These are phyloP conservation scores for Calonectria multiphialidica DNA, from an alignment of 2,329 filamentous ascomycete genomes.

Conservation along the genomic window DNA sequence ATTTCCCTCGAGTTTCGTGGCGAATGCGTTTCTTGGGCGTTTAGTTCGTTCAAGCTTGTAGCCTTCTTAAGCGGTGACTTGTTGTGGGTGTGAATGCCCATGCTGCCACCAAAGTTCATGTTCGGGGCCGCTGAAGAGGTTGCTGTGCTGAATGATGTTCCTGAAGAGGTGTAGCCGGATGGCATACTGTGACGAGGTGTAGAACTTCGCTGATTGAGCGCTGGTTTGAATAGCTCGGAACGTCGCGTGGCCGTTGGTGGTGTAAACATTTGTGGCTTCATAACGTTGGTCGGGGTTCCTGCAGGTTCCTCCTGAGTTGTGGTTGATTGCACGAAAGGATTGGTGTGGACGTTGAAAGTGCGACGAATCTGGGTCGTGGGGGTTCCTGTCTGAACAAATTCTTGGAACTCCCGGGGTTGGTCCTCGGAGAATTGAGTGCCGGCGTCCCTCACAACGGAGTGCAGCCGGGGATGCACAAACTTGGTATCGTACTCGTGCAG, in stretches of 20 bases:
- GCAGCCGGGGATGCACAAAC: conserved; percentile 91
- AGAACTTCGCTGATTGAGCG: conserved; percentile 44
- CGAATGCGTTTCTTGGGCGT: conserved; percentile 54
- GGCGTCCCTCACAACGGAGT: conserved; percentile 81
- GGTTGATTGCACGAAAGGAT: conserved; percentile 75
- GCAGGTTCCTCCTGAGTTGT: conserved; percentile 61
- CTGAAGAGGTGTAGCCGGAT: conserved; percentile 44
- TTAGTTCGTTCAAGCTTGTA: conserved; percentile 70
- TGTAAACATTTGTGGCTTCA: conserved; percentile 58
- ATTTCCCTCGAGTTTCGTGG: conserved; percentile 73
- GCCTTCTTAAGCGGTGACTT: conserved; percentile 88
- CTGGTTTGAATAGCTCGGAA: conserved; percentile 51
- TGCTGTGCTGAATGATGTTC: conserved; percentile 34
- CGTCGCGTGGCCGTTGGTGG: conserved; percentile 50
- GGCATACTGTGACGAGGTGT: conserved; percentile 51
- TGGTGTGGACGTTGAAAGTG: conserved; percentile 84
- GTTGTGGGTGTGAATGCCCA: conserved; percentile 84
- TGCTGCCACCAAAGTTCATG: conserved; percentile 72
- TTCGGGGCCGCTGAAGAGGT: conserved; percentile 41
- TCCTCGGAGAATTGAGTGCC: conserved; percentile 79
- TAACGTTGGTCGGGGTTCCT: conserved; percentile 50
- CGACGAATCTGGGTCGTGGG: conserved; percentile 76
- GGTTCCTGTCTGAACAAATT: conserved; percentile 62
- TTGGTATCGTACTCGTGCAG: conserved; percentile 97
- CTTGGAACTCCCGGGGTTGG: conserved; percentile 54